Evolutionary conservation across 371 early-diverging fungal genomes (phyloP).

Genomic region (Zopfochytrium polystomum): DNA sequence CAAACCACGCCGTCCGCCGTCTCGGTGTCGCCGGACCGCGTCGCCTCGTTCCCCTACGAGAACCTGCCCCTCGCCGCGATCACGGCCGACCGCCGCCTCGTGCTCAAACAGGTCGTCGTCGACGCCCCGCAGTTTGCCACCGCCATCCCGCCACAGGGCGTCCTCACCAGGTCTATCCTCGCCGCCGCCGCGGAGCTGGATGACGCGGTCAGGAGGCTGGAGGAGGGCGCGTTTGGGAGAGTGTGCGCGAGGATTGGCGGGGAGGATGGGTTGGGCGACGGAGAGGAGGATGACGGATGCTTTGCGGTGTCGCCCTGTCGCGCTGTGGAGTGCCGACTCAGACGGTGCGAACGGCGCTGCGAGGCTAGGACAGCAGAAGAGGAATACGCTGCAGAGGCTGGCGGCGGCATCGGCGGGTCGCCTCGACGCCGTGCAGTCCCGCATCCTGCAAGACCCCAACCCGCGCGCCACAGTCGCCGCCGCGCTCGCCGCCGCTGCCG

Average conservation of each 20-base stretch:
- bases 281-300: not conserved
- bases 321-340: too few relatives aligned
- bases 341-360: too few relatives aligned
- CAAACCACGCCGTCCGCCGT: slow-evolving; percentile 9
- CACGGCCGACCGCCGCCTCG: slow-evolving; percentile 8
- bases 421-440: not conserved
- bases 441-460: not conserved
- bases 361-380: too few relatives aligned
- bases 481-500: too few relatives aligned
- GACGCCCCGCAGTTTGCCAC: slow-evolving; percentile 16
- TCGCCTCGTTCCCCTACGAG: not conserved
- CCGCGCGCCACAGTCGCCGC: not conserved
- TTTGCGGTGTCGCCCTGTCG: slow-evolving; percentile 1
- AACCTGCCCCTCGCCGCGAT: not conserved
- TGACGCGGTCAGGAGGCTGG: too few relatives aligned
- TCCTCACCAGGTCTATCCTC: slow-evolving; percentile 44
- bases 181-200: slow-evolving; percentile 37
- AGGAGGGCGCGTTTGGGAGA: too few relatives aligned
- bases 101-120: slow-evolving; percentile 30
- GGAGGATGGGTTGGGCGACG: not conserved
- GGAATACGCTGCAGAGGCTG: slow-evolving; percentile 4
- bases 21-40: slow-evolving; percentile 10
- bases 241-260: not conserved
- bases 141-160: slow-evolving; percentile 20
- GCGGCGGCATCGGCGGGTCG: slow-evolving; percentile 5